Percentiles rank a stretch among this genome's conserved stretches.
Evolutionary conservation across 192 early-diverging fungal genomes (phyloP).

Genomic region (Gonapodya prolifera): DNA sequence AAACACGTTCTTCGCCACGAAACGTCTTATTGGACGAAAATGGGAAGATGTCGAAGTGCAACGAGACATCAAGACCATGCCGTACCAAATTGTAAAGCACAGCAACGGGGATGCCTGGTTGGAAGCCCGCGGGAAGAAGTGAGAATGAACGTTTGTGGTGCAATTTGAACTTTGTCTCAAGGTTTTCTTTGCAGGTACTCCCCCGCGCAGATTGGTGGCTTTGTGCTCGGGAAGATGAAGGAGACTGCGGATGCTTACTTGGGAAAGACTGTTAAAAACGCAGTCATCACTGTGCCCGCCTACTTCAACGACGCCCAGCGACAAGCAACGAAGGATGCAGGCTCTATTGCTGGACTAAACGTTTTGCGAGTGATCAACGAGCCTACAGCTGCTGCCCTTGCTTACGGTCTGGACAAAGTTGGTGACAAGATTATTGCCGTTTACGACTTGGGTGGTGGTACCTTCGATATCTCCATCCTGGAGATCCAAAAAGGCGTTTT

Average conservation of each 20-base stretch:
- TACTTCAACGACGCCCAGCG: slow-evolving; percentile 98
- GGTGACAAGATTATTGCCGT: slow-evolving; percentile 87
- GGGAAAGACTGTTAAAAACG: slow-evolving; percentile 67
- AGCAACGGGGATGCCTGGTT: slow-evolving; percentile 98
- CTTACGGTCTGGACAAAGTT: slow-evolving; percentile 77
- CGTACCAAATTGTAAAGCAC: slow-evolving; percentile 92
- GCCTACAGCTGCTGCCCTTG: slow-evolving; percentile 86
- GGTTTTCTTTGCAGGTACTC: slow-evolving; percentile 45
- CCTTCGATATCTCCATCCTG: slow-evolving; percentile 99
- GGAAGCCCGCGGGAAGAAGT: slow-evolving; percentile 74
- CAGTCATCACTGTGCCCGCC: slow-evolving; percentile 90
- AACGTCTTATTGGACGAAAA: slow-evolving; percentile 91
- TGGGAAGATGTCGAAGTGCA: slow-evolving; percentile 82
- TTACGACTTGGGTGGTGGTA: slow-evolving; percentile 96
- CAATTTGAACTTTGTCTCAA: no score
- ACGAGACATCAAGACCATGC: slow-evolving; percentile 74
- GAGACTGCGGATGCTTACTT: slow-evolving; percentile 75
- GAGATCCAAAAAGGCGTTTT: slow-evolving; percentile 97
- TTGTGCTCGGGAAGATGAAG: slow-evolving; percentile 99
- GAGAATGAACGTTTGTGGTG: background rate
- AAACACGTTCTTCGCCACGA: slow-evolving; percentile 95
- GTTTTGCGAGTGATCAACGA: slow-evolving; percentile 93
- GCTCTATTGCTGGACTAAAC: slow-evolving; percentile 77
- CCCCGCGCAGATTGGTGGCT: slow-evolving; percentile 91
- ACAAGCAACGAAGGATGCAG: slow-evolving; percentile 93